Evolutionary conservation across 148 eudicot species (phyloP), one percentile per base, ranked within the genome.

Genomic region (Salicornia ramosissima): DNA sequence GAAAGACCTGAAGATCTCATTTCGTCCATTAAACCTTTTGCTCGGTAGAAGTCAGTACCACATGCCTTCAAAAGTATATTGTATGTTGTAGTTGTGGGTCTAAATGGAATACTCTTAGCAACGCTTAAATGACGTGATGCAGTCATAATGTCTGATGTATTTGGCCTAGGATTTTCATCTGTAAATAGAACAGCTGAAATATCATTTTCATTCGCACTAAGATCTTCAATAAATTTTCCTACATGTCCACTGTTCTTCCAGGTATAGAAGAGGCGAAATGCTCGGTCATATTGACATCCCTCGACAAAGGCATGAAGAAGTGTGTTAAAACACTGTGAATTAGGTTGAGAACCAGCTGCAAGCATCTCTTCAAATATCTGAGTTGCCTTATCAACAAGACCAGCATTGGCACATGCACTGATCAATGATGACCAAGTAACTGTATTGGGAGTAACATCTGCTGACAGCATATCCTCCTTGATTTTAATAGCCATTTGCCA

Each of bases 231-330:
- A 43, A 39, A 60, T 28, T 54, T 68, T 56, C 71, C 68, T 42
- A 52, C 72, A 57, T 79, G 74, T 45, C 82, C 84, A 60, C 64
- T 78, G 71, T 72, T 84, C 75, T 87, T 93, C 98, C 96, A 93
- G 42, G 80, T 64, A 18, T 78, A 64, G 78, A 93, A 93, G 69
- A 93, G 80, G 29, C 97, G 95, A 74, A 93, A 93, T 70, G 92
- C 96, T 57, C 92, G 78, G 67, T 93, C 98, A 64, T 86, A 93
- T 75, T 93, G 98, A 81, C 80, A 73, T 75, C 89, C 92, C 85
- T 86, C 95, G 50, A 86, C 95, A 70, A 92, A 93, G 62, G 98
- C 98, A 90, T 90, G 90, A 67, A 93, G 96, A 79, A 93, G 90
- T 18, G 63, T 79, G 67, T 93, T 93, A 82, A 82, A 87, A 67